Base-by-base conservation (phyloP, 192 early-diverging fungal species). In the Chytriomyces sp. region DNA sequence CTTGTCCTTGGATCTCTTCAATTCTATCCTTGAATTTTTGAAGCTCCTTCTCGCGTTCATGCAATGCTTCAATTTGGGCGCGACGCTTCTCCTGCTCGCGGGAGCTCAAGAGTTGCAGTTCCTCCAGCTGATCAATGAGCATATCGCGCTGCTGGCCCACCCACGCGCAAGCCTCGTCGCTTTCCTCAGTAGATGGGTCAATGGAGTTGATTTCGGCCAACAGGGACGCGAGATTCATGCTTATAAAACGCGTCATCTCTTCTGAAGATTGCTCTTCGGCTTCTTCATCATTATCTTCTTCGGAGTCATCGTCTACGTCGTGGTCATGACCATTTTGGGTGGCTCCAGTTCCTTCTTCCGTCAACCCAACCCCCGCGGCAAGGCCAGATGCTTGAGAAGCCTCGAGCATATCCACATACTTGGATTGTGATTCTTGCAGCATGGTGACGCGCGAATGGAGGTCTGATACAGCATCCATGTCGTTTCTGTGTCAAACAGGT, bases 241-340 rank as follows among this genome's bases (percentile, higher is more conserved):
- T 14, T 28, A 70, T 70, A 40, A 59, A 70, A 5, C n/a, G 12
- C 14, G 4, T 70, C 4, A 70, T 12, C 2, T 41, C 25, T 62
- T 76, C 36, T 4, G 37, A 22, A 19, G 37, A 22, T 5, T 31
- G 26, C 22, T 71, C 70, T n/a, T 78, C 83, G 22, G 64, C 64
- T 5, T 59, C 55, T 3, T 52, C 17, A 14, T 64, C 52, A 37
- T 78, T 65, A 28, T 60, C 59, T 39, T 64, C 72, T 19, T 37
- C 66, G 2, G 64, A 66, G 8, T 61, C 61, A 39, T 76, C 72
- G 57, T 74, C 73, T 31, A 71, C 30, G 28, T 75, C 74, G 22
- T 63, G 32, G 59, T 80, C 28, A 28, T 81, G 31, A 32, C 36
- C 10, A 14, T 56, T 33, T 6, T 25, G 3, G 37, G 2, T 72